Conservation (phyloP, 2,329 filamentous ascomycete genomes). For the Cladosporium cucumerinum region DNA sequence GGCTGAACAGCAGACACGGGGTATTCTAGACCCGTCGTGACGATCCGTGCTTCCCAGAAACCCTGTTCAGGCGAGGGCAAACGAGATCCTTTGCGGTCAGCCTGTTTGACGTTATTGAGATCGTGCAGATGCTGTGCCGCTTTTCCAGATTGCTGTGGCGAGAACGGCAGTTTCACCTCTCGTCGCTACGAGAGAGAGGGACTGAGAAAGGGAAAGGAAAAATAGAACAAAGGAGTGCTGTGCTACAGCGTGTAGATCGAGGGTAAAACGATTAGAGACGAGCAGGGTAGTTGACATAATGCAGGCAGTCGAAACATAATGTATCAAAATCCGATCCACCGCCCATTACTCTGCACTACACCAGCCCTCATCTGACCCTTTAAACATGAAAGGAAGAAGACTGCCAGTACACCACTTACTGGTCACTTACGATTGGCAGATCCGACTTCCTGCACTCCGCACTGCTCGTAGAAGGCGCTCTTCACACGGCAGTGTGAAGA, state of each 20-base stretch:
- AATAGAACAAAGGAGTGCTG: background rate
- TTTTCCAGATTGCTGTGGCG: background rate
- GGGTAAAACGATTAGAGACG: background rate
- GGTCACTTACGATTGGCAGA: background rate
- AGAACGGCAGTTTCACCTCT: background rate
- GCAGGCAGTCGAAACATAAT: constrained; percentile 2
- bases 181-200: background rate
- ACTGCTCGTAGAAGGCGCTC: background rate
- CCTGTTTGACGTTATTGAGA: background rate
- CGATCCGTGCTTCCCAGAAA: background rate
- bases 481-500: background rate
- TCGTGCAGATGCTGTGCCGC: background rate
- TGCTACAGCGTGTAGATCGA: background rate
- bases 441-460: background rate
- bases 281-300: background rate
- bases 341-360: background rate
- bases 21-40: background rate
- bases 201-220: background rate
- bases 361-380: background rate
- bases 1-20: background rate
- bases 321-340: constrained; percentile 1
- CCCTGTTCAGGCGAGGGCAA: background rate
- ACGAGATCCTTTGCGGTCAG: background rate
- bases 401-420: background rate
- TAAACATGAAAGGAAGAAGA: background rate